Evolutionary conservation across 2,329 filamentous ascomycete species (phyloP).

Genomic region (Cercospora berteroae): DNA sequence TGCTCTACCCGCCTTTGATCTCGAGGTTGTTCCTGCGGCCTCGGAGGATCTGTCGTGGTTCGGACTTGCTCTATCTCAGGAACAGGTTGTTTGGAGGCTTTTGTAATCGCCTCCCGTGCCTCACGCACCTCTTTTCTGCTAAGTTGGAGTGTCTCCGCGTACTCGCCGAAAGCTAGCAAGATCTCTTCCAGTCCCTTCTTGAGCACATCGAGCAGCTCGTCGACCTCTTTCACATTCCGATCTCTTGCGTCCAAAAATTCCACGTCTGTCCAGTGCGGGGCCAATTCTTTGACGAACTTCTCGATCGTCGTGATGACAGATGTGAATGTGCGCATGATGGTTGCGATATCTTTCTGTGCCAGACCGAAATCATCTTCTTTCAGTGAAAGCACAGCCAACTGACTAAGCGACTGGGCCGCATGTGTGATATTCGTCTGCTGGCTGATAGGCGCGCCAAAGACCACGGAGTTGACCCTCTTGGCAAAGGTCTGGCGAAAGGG

Average conservation of each 20-base stretch:
- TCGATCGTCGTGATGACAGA: constrained; percentile 67
- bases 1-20: neutral
- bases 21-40: neutral
- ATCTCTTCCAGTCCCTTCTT: constrained; percentile 65
- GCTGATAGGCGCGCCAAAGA: constrained; percentile 70
- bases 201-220: constrained; percentile 64
- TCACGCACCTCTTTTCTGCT: constrained; percentile 68
- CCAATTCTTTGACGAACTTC: constrained; percentile 58
- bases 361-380: constrained; percentile 80
- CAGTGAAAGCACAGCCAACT: constrained; percentile 70
- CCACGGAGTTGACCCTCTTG: constrained; percentile 62
- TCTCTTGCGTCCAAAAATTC: constrained; percentile 51
- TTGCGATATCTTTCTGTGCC: constrained; percentile 77
- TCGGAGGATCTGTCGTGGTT: neutral
- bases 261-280: constrained; percentile 77
- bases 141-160: constrained; percentile 68
- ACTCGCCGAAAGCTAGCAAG: constrained; percentile 70
- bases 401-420: constrained; percentile 61
- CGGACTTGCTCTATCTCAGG: constrained; percentile 5
- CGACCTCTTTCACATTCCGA: constrained; percentile 61
- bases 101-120: constrained; percentile 59
- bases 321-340: constrained; percentile 72
- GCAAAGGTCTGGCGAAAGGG: constrained; percentile 70
- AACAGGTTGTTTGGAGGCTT: neutral
- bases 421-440: constrained; percentile 67